Conservation (phyloP, 495 filamentous ascomycete genomes). For the Xylaria castorea region DNA sequence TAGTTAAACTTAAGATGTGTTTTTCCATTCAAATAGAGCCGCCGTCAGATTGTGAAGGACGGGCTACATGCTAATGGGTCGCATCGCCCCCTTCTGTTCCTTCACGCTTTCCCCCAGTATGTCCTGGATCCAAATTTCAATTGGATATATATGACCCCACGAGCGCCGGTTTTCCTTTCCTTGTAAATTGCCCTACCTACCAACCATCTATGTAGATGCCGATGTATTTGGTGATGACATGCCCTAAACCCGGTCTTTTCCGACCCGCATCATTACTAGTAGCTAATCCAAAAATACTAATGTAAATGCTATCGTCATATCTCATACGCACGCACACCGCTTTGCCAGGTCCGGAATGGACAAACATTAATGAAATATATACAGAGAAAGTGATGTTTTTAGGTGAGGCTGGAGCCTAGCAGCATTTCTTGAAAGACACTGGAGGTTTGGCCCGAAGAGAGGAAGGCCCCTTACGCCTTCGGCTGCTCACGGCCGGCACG, state of each 20-base stretch:
- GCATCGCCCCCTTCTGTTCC: background rate
- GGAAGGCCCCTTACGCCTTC: conserved; percentile 43
- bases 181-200: conserved; percentile 21
- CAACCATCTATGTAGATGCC: conserved; percentile 26
- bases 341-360: conserved; percentile 5
- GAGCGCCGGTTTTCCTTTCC: conserved; percentile 25
- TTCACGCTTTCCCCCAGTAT: background rate
- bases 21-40: conserved; percentile 1
- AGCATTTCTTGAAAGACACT: conserved; percentile 21
- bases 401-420: conserved; percentile 2
- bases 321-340: conserved; percentile 21
- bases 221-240: conserved; percentile 7
- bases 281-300: background rate
- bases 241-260: conserved; percentile 10
- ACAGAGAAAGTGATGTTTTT: conserved; percentile 17
- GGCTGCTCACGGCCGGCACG: conserved; percentile 38
- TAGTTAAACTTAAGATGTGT: background rate
- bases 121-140: conserved; percentile 14
- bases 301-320: conserved; percentile 23
- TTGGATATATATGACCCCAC: conserved; percentile 17
- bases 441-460: conserved; percentile 34
- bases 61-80: background rate
- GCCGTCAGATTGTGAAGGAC: background rate
- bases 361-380: conserved; percentile 25
- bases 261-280: conserved; percentile 1